Evolutionary conservation across 768 basidiomycete genomes (phyloP), one percentile per base, ranked within the genome.

Genomic region (Tricholoma flavovirens): DNA sequence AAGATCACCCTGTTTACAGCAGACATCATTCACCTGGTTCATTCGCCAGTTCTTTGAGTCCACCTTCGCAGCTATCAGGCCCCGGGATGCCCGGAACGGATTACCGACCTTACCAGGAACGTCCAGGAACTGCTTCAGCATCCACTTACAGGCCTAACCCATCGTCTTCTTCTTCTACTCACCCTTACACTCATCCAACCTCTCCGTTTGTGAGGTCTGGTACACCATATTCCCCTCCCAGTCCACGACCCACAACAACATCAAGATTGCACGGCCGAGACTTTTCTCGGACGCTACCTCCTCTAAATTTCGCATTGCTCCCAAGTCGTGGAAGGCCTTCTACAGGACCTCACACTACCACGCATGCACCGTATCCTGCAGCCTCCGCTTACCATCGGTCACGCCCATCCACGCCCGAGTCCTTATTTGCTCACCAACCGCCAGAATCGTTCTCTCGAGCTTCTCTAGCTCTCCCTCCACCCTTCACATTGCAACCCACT

Each of bases 401-500:
- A 38, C 65, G 67, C 48, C 72, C 73, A 35, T 59, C 63, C 32
- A 73, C 76, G n/a, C 72, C 74, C 17, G 73, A 72, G 21, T 50
- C 59, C 24, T 45, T 57, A 9, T 75, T 74, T 64, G 69, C 69
- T 38, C 71, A 71, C 48, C 67, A 69, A 42, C 63, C 67, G 51
- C 70, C 71, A 17, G 71, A 73, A 49, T 57, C 65, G 26, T 60
- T 68, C 56, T 56, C 60, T 40, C 60, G 65, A 19, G 59, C 66
- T 24, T 54, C 68, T 21, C 58, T 65, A 52, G 61, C 65, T 55
- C 67, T 78, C 54, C 75, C 78, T 14, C 79, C 86, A 14, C 87
- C 87, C 2, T 87, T 82, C 63, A 80, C 83, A 9, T 71, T 89
- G 3, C 83, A 88, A 64, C 87, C 87, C 2, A 72, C 71, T 52